These are phyloP conservation scores for Pseudomonodictys pantanalensis DNA, from an alignment of 495 filamentous ascomycete species.

Conservation along the genomic window DNA sequence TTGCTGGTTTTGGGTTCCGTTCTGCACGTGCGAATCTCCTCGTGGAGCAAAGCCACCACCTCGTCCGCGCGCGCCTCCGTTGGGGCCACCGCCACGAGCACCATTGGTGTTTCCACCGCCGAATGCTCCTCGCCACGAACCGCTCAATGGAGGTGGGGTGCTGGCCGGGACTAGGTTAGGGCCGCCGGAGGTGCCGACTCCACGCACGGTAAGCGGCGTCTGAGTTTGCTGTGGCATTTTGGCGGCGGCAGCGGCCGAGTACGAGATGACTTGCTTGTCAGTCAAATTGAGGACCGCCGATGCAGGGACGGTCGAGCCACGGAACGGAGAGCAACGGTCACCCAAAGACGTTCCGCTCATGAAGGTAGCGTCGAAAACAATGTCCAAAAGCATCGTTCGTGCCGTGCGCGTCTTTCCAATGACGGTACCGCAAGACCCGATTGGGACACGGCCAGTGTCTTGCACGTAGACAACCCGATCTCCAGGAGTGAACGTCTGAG, in stretches of 20 bases:
- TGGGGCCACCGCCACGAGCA: background rate
- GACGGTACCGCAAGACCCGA: constrained; percentile 86
- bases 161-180: constrained; percentile 65
- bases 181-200: constrained; percentile 52
- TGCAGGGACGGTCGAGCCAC: constrained; percentile 84
- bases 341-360: constrained; percentile 92
- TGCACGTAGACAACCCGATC: constrained; percentile 92
- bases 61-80: constrained; percentile 29
- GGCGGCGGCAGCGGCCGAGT: constrained; percentile 63
- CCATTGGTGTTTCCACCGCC: constrained; percentile 41
- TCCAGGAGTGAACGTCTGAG: constrained; percentile 80
- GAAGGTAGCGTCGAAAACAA: constrained; percentile 90
- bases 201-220: constrained; percentile 54
- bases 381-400: constrained; percentile 76
- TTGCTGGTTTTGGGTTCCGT: constrained; percentile 31
- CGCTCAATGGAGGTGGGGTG: constrained; percentile 64
- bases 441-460: constrained; percentile 90
- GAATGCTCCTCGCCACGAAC: constrained; percentile 70
- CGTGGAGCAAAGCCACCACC: constrained; percentile 27
- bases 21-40: constrained; percentile 5
- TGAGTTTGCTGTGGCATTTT: constrained; percentile 49
- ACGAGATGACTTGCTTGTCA: constrained; percentile 73
- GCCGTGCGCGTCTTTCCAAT: constrained; percentile 85
- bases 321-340: constrained; percentile 90
- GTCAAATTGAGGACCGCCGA: constrained; percentile 84